Evolutionary conservation across 2,329 filamentous ascomycete species (phyloP), one percentile per base, ranked within the genome.

Genomic region (Arachnopeziza araneosa): DNA sequence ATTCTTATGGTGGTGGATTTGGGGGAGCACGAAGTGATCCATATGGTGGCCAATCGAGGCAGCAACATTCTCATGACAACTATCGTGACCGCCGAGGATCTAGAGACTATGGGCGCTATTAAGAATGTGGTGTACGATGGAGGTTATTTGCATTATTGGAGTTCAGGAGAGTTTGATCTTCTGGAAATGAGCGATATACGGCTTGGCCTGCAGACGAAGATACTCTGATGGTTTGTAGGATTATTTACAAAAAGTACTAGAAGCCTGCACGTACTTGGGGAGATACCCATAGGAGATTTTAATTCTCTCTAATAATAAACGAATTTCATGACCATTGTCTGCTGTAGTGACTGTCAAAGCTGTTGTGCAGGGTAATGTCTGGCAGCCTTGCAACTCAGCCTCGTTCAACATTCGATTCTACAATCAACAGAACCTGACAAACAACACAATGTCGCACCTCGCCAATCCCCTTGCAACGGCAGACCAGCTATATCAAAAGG

Each of bases 381-480:
- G 9, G 26, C 9, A 30, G 26, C 26, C 26, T 30, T 30, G 26
- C 17, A 44, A 44, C 36, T 19, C 36, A 44, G 36, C 36, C 36
- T 44, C 36, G 36, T 44, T 19, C 6, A 44, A 44, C 17, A 6
- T 14, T 12, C 36, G 12, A 12, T 3, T 19, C 36, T 14, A 12
- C 36, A 14, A 44, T 6, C 17, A 14, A 8, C 36, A 30, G 26
- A 30, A 9, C 36, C 4, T 19, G 12, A 44, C 4, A 58, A 62
- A 51, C 57, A 22, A 51, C 5, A 44, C 36, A 44, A 86, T 86
- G 83, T 75, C 82, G 30, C 81, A 84, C 67, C 80, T 93, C 67
- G 79, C 82, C 7, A 93, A 93, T 64, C 84, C 89, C 23, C 80
- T 93, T 54, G 89, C 87, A 19, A 88, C 88, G 30, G 77, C 85